These are phyloP conservation scores for Mycocalia duriaeana DNA, from an alignment of 1,284 basidiomycete species.

Conservation along the genomic window DNA sequence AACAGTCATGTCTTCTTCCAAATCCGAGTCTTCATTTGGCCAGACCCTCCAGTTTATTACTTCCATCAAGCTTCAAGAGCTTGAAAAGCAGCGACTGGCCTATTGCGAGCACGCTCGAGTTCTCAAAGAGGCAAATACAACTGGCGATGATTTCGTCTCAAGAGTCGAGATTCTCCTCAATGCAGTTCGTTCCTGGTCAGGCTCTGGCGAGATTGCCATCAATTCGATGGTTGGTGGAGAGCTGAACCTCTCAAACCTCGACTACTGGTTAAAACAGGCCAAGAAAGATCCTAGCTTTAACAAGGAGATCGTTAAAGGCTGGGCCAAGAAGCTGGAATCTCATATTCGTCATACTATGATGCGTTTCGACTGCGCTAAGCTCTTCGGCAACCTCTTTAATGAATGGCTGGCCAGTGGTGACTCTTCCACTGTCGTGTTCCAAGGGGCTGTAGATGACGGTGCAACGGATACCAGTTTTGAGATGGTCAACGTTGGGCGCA, in stretches of 20 bases:
- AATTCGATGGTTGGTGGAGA: conserved; percentile 22
- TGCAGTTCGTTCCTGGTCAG: conserved; percentile 29
- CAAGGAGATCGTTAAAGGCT: conserved; percentile 25
- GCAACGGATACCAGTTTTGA: conserved; percentile 10
- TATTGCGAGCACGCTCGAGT: conserved; percentile 24
- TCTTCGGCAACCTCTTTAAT: conserved; percentile 36
- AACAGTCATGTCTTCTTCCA: conserved; percentile 3
- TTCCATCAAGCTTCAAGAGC: conserved; percentile 35
- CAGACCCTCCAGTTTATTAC: conserved; percentile 37
- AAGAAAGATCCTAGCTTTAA: conserved; percentile 34
- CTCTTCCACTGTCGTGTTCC: conserved; percentile 24
- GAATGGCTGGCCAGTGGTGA: conserved; percentile 41
- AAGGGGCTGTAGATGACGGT: conserved; percentile 5
- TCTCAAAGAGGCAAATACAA: conserved; percentile 15
- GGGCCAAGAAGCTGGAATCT: conserved; percentile 32
- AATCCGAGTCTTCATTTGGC: conserved; percentile 15
- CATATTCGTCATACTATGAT: conserved; percentile 31
- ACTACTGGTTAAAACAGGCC: conserved; percentile 34
- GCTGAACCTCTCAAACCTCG: conserved; percentile 27
- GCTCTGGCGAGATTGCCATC: conserved; percentile 23
- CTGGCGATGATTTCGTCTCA: conserved; percentile 17
- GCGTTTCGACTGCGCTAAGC: conserved; percentile 35
- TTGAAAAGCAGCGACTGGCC: conserved; percentile 30
- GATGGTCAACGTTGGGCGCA: conserved; percentile 31
- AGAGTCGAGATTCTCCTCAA: conserved; percentile 29